These are phyloP conservation scores for Diplodia mutila DNA, from an alignment of 2,329 filamentous ascomycete species.

Conservation along the genomic window DNA sequence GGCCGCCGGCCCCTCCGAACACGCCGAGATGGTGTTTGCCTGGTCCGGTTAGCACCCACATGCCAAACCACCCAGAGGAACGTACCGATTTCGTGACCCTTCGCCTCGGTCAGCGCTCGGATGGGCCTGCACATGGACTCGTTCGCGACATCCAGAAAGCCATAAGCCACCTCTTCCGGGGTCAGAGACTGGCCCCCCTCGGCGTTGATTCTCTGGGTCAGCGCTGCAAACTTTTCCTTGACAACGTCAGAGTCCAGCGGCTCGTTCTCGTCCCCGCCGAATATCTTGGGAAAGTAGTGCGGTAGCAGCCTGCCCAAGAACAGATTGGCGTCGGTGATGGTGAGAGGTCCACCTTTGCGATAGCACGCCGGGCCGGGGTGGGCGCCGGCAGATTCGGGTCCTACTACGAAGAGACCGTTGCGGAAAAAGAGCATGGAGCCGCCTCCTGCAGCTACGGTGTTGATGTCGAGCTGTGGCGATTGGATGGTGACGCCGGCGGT, in stretches of 20 bases:
- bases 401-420: slow-evolving; percentile 88
- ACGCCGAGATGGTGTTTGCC: slow-evolving; percentile 58
- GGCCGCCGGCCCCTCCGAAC: slow-evolving; percentile 43
- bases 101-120: slow-evolving; percentile 35
- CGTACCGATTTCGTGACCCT: slow-evolving; percentile 31
- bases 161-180: slow-evolving; percentile 34
- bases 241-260: slow-evolving; percentile 49
- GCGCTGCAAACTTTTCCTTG: slow-evolving; percentile 45
- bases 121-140: slow-evolving; percentile 45
- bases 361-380: slow-evolving; percentile 92
- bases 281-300: slow-evolving; percentile 40
- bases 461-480: slow-evolving; percentile 89
- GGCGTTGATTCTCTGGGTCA: slow-evolving; percentile 50
- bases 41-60: slow-evolving; percentile 37
- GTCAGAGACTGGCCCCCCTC: slow-evolving; percentile 36
- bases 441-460: slow-evolving; percentile 90
- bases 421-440: slow-evolving; percentile 84
- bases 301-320: slow-evolving; percentile 67
- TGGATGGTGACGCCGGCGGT: slow-evolving; percentile 92
- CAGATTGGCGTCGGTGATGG: slow-evolving; percentile 79
- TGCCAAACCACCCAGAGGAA: too few relatives aligned
- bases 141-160: slow-evolving; percentile 36
- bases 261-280: slow-evolving; percentile 38
- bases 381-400: slow-evolving; percentile 84
- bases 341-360: slow-evolving; percentile 82